Conservation (phyloP, 2,329 filamentous ascomycete species). For the Pseudogymnoascus sp. region DNA sequence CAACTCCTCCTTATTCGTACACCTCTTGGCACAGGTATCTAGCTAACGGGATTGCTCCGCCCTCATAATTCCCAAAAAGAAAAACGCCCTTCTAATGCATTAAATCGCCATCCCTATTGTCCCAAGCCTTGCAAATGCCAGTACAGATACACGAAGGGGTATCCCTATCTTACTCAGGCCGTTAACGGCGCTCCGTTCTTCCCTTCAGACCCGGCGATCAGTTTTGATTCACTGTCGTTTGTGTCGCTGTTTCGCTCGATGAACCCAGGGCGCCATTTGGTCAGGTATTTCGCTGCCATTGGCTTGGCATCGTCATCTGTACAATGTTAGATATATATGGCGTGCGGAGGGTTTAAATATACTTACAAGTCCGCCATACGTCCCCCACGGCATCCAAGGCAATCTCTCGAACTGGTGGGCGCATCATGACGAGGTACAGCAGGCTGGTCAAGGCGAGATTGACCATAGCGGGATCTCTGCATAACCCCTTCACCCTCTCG, state of each 20-base stretch:
- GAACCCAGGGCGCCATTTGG: slow-evolving; percentile 48
- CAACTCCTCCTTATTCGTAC: neutral
- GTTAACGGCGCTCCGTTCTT: neutral
- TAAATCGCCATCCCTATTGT: neutral
- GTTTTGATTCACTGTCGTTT: neutral
- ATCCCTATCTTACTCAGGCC: slow-evolving; percentile 5
- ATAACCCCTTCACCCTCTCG: slow-evolving; percentile 61
- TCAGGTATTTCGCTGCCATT: slow-evolving; percentile 55
- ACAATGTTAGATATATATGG: slow-evolving; percentile 16
- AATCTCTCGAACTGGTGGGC: slow-evolving; percentile 55
- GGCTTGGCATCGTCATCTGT: slow-evolving; percentile 56
- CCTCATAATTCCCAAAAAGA: neutral
- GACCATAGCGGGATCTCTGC: slow-evolving; percentile 58
- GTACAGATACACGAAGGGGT: neutral
- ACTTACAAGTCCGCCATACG: slow-evolving; percentile 60
- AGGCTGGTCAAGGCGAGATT: slow-evolving; percentile 57
- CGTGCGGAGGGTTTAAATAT: neutral
- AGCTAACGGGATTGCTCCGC: slow-evolving; percentile 5
- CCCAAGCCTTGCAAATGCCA: neutral
- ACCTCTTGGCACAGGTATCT: slow-evolving; percentile 3
- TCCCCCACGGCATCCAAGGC: slow-evolving; percentile 60
- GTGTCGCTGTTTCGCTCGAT: slow-evolving; percentile 17
- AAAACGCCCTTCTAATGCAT: slow-evolving; percentile 6
- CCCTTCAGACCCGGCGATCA: neutral
- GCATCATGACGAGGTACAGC: slow-evolving; percentile 60